Evolutionary conservation across 352 stramenopile species (phyloP).

Genomic region (Thraustotheca clavata): DNA sequence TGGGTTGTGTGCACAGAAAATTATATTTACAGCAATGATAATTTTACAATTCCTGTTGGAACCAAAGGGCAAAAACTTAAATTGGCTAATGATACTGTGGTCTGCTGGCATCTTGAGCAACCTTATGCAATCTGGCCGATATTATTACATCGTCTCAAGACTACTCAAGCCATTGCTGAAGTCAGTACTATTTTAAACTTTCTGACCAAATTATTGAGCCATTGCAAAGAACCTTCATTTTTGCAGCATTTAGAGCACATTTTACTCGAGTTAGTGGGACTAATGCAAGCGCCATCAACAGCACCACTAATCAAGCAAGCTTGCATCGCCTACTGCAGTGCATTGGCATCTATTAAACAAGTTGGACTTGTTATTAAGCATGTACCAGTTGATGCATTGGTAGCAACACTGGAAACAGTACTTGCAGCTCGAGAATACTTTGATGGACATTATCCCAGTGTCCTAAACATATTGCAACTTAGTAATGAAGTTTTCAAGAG

Average conservation of each 20-base stretch:
- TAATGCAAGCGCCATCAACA: not conserved
- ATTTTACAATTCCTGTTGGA: not conserved
- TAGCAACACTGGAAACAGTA: not conserved
- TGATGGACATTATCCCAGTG: not conserved
- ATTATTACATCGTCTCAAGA: not conserved
- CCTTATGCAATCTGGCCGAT: not conserved
- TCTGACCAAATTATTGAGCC: not conserved
- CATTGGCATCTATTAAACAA: not conserved
- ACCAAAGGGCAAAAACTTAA: not conserved
- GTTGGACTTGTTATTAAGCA: not conserved
- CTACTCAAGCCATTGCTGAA: not conserved
- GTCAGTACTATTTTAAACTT: not conserved
- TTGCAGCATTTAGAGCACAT: no score
- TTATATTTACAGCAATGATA: not conserved
- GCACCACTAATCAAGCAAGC: not conserved
- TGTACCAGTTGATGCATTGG: not conserved
- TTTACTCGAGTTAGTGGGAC: no score
- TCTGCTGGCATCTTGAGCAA: not conserved
- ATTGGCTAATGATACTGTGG: not conserved
- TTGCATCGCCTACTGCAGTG: not conserved
- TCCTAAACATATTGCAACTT: not conserved
- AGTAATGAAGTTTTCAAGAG: not conserved
- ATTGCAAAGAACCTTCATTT: no score
- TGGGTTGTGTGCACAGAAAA: not conserved
- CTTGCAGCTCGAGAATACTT: not conserved